Conservation (phyloP, 805 yeast genomes). For the Sugiyamaella smithiae region DNA sequence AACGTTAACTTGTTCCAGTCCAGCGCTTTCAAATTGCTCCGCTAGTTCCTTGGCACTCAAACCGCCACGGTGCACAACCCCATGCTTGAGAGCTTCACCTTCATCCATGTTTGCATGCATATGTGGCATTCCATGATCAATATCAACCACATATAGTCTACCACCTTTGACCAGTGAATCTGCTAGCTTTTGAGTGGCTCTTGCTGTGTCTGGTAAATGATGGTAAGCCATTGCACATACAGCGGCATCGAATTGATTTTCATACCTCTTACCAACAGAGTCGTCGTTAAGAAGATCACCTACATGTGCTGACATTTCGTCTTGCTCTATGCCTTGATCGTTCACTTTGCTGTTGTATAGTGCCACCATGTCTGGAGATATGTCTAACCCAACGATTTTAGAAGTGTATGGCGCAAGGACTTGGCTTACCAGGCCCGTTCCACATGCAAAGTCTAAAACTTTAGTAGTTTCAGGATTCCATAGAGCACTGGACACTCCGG, state of each 20-base stretch:
- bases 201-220: constrained; percentile 23
- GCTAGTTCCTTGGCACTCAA: constrained; percentile 9
- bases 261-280: constrained; percentile 10
- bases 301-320: constrained; percentile 23
- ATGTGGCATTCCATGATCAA: constrained; percentile 7
- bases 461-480: constrained; percentile 21
- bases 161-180: constrained; percentile 22
- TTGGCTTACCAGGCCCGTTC: constrained; percentile 25
- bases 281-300: constrained; percentile 13
- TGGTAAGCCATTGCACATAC: constrained; percentile 28
- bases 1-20: constrained; percentile 9
- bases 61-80: constrained; percentile 18
- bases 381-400: constrained; percentile 27
- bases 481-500: neutral
- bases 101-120: constrained; percentile 12
- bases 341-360: constrained; percentile 22
- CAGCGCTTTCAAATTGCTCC: constrained; percentile 11
- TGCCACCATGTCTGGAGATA: constrained; percentile 25
- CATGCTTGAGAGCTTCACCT: constrained; percentile 15
- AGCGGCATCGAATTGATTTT: constrained; percentile 23
- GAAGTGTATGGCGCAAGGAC: constrained; percentile 21
- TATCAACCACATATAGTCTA: constrained; percentile 20
- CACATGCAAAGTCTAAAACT: constrained; percentile 30
- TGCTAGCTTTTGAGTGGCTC: constrained; percentile 16
- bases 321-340: constrained; percentile 22